Conservation (phyloP, 2,329 filamentous ascomycete genomes). For the Diaporthe batatas region DNA sequence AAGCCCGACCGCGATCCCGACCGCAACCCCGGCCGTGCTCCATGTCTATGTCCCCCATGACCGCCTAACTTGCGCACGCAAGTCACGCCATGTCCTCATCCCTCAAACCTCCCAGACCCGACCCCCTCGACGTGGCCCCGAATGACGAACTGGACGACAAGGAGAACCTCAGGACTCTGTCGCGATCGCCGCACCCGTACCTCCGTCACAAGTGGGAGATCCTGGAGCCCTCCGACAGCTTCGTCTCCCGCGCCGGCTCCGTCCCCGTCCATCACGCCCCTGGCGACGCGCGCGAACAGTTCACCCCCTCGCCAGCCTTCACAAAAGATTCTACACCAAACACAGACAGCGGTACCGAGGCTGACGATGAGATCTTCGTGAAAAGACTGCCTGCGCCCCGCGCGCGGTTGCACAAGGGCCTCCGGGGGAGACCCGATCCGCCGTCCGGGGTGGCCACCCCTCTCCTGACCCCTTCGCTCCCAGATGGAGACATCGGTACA, state of each 20-base stretch:
- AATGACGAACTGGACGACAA: constrained; percentile 51
- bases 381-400: constrained; percentile 87
- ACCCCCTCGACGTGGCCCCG: constrained; percentile 44
- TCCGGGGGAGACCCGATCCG: constrained; percentile 72
- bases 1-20: constrained; percentile 4
- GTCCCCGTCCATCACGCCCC: constrained; percentile 40
- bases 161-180: constrained; percentile 61
- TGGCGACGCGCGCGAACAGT: constrained; percentile 45
- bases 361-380: constrained; percentile 92
- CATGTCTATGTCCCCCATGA: constrained; percentile 21
- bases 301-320: constrained; percentile 50
- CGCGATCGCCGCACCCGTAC: constrained; percentile 77
- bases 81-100: constrained; percentile 62
- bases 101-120: constrained; percentile 53
- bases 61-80: constrained; percentile 43
- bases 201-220: constrained; percentile 70
- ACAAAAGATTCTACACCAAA: constrained; percentile 69
- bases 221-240: constrained; percentile 56
- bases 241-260: constrained; percentile 45
- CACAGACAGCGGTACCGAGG: constrained; percentile 94
- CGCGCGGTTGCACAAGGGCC: constrained; percentile 80
- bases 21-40: constrained; percentile 3
- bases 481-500: constrained; percentile 57
- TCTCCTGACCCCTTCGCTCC: constrained; percentile 61
- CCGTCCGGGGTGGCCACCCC: constrained; percentile 70